These are phyloP conservation scores for Streptanthus diversifolius DNA, from an alignment of 345 rosid genomes.

Conservation along the genomic window DNA sequence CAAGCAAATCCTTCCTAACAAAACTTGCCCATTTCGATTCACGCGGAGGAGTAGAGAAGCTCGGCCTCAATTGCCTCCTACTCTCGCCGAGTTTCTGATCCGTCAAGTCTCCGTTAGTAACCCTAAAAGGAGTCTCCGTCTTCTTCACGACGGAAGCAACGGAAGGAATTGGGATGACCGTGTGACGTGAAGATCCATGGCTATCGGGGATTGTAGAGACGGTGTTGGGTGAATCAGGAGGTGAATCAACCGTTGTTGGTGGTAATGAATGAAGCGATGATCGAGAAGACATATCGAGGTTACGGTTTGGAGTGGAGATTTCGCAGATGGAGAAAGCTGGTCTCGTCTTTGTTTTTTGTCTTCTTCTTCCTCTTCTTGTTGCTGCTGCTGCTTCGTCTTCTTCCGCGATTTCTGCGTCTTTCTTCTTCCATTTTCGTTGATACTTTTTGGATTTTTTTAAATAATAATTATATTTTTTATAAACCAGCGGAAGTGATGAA, in stretches of 20 bases:
- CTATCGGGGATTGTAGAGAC: constrained; percentile 43
- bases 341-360: not conserved
- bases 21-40: constrained; percentile 44
- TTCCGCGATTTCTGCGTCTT: constrained; percentile 5
- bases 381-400: not conserved
- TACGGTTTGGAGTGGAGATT: not conserved
- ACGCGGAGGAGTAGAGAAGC: constrained; percentile 43
- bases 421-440: constrained; percentile 22
- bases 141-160: constrained; percentile 23
- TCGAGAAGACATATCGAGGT: constrained; percentile 28
- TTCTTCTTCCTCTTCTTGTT: not conserved
- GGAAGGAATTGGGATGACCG: constrained; percentile 26
- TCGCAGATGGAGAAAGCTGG: not conserved
- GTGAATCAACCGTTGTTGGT: constrained; percentile 27
- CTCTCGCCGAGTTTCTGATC: constrained; percentile 33
- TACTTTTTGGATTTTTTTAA: not conserved
- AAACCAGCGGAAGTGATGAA: constrained; percentile 20
- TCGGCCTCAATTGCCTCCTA: constrained; percentile 40
- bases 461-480: not conserved
- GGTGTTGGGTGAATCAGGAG: constrained; percentile 37
- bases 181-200: constrained; percentile 44
- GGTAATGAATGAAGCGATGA: constrained; percentile 37
- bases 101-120: constrained; percentile 12
- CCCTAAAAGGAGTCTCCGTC: constrained; percentile 31
- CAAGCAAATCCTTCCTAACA: constrained; percentile 49